Evolutionary conservation across 331 rosid genomes (phyloP).

Genomic region (Phaseolus coccineus): DNA sequence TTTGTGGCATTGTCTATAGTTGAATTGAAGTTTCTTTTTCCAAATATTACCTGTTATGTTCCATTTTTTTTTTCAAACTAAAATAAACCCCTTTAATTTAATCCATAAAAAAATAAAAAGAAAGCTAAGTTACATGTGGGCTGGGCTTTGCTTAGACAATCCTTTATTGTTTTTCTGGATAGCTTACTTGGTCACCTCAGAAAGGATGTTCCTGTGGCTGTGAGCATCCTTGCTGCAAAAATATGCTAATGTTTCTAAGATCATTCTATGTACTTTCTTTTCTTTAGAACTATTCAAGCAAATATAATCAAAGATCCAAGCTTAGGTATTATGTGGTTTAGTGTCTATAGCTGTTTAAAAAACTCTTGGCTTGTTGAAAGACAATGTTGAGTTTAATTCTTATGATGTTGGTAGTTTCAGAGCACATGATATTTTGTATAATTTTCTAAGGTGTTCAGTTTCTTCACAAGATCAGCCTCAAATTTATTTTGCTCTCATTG

Average conservation of each 20-base stretch:
- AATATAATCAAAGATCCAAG: constrained; percentile 2
- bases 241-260: too few relatives aligned
- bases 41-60: neutral
- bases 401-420: neutral
- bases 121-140: neutral
- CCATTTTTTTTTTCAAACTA: neutral
- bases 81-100: neutral
- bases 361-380: constrained; percentile 29
- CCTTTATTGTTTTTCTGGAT: neutral
- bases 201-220: neutral
- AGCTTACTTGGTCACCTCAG: constrained; percentile 1
- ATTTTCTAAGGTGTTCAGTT: neutral
- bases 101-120: too few relatives aligned
- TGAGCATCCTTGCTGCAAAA: constrained; percentile 13
- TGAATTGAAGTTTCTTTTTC: constrained; percentile 25
- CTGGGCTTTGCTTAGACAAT: neutral
- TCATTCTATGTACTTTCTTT: too few relatives aligned
- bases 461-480: constrained; percentile 8
- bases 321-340: neutral
- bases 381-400: neutral
- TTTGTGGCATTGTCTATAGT: constrained; percentile 30
- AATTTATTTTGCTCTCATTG: neutral
- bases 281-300: neutral
- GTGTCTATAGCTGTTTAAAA: neutral
- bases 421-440: neutral